phyloP scores from a whole-genome alignment of 208 protist genomes.

The Trypanosomatidae sp. region DNA sequence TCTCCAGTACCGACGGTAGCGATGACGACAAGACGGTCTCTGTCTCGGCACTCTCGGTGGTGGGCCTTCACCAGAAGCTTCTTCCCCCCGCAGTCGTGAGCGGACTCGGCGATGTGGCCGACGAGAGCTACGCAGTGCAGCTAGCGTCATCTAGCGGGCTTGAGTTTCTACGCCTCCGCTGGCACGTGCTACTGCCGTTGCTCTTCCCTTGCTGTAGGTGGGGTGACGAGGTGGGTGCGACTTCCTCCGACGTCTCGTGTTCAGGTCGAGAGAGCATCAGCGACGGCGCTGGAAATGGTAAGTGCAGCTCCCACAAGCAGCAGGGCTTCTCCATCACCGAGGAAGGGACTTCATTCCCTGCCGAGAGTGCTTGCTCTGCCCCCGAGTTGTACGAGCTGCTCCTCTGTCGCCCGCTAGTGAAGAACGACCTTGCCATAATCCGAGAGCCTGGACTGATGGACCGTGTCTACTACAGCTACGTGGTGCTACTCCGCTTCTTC shows the following conservation, averaged over 20 bases:
- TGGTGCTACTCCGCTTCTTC: constrained; percentile 86
- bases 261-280: not conserved
- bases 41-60: constrained; percentile 34
- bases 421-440: constrained; percentile 36
- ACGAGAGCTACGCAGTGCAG: constrained; percentile 67
- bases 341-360: not conserved
- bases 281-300: not conserved
- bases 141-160: constrained; percentile 60
- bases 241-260: not conserved
- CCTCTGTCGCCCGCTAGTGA: constrained; percentile 13
- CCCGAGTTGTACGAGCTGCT: constrained; percentile 9
- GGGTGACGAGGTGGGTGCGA: not conserved
- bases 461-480: constrained; percentile 85
- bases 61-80: constrained; percentile 68
- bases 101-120: constrained; percentile 30
- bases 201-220: constrained; percentile 44
- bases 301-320: not conserved
- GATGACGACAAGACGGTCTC: not conserved
- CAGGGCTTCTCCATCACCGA: not conserved
- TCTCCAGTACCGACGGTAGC: not conserved
- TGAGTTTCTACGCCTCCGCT: constrained; percentile 67
- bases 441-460: constrained; percentile 71
- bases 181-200: constrained; percentile 57
- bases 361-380: constrained; percentile 9
- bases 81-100: constrained; percentile 50